Base-by-base conservation (phyloP, 495 filamentous ascomycete species). In the Neurospora discreta region DNA sequence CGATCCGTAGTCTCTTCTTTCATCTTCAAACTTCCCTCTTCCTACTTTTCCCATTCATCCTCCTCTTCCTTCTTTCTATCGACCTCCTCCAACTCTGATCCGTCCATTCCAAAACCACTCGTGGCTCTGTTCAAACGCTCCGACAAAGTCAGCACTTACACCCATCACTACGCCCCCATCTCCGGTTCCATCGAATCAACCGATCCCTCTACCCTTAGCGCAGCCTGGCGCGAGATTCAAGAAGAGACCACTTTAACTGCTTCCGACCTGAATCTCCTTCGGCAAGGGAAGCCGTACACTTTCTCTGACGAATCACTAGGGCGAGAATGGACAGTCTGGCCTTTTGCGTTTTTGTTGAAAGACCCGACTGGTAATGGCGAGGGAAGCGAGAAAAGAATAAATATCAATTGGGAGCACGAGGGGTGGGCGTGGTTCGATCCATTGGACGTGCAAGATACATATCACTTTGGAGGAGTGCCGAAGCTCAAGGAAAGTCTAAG, bases 351-450 rank as follows among this genome's bases (percentile, higher is more conserved):
- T 73, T 80, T 80, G 9, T 81, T 91, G 13, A 86, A 84, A 46
- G 72, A 76, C 1, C 26, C 70, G 40, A 68, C 76, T 18, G 70
- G 41, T 7, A 77, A 81, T 10, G 81, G 83, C 39, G 77, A 77
- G 0, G 79, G 77, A 7, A 80, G 78, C 33, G 81, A 82, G 72
- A 70, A 77, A 41, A 78, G 75, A 8, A 89, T 91, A 69, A 75
- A 75, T 13, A 84, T 85, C 39, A 85, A 91, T 78, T 90, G 89
- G 88, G 90, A 92, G 75, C 88, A 91, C 73, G 84, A 87, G 1
- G 78, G 76, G 0, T 89, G 83, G 80, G 76, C 78, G 26, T 91
- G 89, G 86, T 84, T 88, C 73, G 80, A 86, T 43, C 88, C 89
- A 0, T 60, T 79, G 3, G 68, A 78, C 1, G 80, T 89, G 30